phyloP scores from a whole-genome alignment of 2,329 filamentous ascomycete species.

The Immersiporthe knoxdaviesiana region DNA sequence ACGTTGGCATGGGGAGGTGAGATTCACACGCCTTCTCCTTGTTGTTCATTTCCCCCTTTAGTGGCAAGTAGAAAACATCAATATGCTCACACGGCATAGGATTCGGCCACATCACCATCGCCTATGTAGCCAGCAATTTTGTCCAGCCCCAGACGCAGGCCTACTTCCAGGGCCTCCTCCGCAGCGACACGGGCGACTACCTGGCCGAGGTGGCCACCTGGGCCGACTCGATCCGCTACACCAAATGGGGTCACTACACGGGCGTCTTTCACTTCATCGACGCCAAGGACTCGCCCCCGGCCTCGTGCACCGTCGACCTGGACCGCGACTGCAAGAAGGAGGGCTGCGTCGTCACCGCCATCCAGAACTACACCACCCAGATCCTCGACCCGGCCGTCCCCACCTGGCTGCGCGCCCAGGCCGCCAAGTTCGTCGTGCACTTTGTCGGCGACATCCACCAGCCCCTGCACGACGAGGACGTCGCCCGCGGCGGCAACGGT shows the following conservation, averaged over 20 bases:
- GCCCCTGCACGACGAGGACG: conserved; percentile 67
- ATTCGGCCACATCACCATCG: conserved; percentile 68
- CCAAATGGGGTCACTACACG: conserved; percentile 63
- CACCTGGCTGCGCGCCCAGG: conserved; percentile 55
- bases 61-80: background rate
- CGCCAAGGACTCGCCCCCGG: conserved; percentile 64
- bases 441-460: conserved; percentile 74
- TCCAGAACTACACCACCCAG: conserved; percentile 64
- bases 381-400: conserved; percentile 51
- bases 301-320: conserved; percentile 59
- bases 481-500: conserved; percentile 68
- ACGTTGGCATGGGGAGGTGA: conserved; percentile 48
- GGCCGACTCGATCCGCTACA: conserved; percentile 70
- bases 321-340: conserved; percentile 63
- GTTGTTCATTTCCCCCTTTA: background rate
- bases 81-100: conserved; percentile 42
- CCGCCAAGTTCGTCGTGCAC: conserved; percentile 69
- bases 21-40: conserved; percentile 24
- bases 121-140: conserved; percentile 64
- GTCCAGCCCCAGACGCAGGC: conserved; percentile 58
- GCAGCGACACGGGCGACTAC: conserved; percentile 58
- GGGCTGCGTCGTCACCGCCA: conserved; percentile 65
- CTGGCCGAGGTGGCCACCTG: conserved; percentile 67
- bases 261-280: conserved; percentile 71
- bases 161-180: conserved; percentile 61